These are phyloP conservation scores for Plasmodium vivax DNA, from an alignment of 169 alveolate genomes.

Conservation along the genomic window DNA sequence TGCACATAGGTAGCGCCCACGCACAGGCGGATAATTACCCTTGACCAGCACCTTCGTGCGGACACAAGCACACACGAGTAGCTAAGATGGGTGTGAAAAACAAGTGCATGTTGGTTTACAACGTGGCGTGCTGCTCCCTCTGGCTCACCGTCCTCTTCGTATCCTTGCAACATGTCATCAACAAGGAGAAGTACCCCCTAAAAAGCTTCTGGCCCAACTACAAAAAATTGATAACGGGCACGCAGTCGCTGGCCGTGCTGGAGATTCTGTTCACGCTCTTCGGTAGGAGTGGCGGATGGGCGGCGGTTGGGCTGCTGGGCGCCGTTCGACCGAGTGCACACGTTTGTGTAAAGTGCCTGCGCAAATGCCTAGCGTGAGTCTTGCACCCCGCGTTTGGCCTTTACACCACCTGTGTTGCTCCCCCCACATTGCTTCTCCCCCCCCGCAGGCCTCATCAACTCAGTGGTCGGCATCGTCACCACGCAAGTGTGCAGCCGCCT, in stretches of 20 bases:
- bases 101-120: constrained; percentile 18
- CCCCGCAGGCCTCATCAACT: constrained; percentile 31
- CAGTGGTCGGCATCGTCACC: constrained; percentile 19
- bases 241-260: constrained; percentile 49
- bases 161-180: constrained; percentile 26
- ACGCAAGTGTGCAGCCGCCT: constrained; percentile 66
- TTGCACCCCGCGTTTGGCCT: not conserved
- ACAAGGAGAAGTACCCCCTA: constrained; percentile 44
- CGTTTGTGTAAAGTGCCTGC: not conserved
- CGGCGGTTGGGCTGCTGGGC: not conserved
- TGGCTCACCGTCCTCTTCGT: constrained; percentile 21
- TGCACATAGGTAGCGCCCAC: not conserved
- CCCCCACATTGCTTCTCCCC: not conserved
- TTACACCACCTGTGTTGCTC: not conserved
- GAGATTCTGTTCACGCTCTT: constrained; percentile 29
- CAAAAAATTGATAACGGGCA: constrained; percentile 25
- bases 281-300: not conserved
- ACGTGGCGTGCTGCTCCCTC: constrained; percentile 22
- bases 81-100: constrained; percentile 34
- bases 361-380: too few species aligned
- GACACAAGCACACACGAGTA: not conserved
- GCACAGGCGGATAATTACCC: not conserved
- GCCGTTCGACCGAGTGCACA: not conserved
- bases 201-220: constrained; percentile 16
- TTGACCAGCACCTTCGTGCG: not conserved